Base-by-base conservation (phyloP, 2,329 filamentous ascomycete species). In the Dothideomycetes sp. region DNA sequence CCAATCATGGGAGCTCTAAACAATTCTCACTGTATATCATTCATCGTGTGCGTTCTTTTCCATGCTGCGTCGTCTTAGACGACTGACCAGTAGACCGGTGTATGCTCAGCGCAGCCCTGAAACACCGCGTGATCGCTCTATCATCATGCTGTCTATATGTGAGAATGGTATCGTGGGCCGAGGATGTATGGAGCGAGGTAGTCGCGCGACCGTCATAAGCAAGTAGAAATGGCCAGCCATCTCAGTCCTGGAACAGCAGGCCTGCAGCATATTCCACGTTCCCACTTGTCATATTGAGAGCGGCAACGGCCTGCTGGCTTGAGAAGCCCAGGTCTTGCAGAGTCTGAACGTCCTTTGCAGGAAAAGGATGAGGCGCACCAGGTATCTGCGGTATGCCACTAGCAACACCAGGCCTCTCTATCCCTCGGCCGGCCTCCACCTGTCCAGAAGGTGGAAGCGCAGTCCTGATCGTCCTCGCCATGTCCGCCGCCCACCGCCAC, bases 401-500 rank as follows among this genome's bases (percentile, higher is more conserved):
- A 14, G 62, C 35, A 0, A 59, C 50, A 0, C 44, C 40, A 0
- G 77, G 40, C 27, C 37, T 37, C 35, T 45, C 44, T 12, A 45
- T 38, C 12, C 44, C 43, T 27, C 41, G 38, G 19, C 44, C 44
- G n/a, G 36, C 44, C 14, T 43, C 37, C 15, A 45, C 31, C 22
- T 34, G 31, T 19, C 35, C 34, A 5, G 45, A 24, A 22, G 47
- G 38, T 4, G 57, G 52, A 10, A 58, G 39, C 17, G 56, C 53
- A 1, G 47, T 55, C 9, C 64, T 47, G 19, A 69, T 38, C 1
- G 60, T 52, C 1, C 49, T 42, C 0, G 77, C 77, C 68, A 91
- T 79, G 41, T 71, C 69, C 34, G 69, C 70, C 0, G 83, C 84
- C 87, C 87, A 94, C 48, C 83, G 69, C 81, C 81, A 89, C 0